Conservation (phyloP, 805 yeast genomes). For the Lipomyces sp. region DNA sequence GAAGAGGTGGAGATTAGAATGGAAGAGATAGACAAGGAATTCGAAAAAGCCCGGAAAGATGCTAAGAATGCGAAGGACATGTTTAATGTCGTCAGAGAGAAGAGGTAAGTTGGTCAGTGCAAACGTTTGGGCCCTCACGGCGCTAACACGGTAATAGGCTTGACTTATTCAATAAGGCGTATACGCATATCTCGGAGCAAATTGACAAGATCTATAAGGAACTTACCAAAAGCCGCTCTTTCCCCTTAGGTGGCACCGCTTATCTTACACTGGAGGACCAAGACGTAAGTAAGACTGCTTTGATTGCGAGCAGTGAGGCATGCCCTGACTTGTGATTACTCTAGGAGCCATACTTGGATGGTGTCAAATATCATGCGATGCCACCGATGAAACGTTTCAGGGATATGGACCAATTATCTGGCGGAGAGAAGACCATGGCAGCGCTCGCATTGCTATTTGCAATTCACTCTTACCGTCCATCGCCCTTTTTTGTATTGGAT, state of each 20-base stretch:
- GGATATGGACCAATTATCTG: constrained; percentile 88
- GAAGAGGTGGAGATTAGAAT: constrained; percentile 62
- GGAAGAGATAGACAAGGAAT: constrained; percentile 61
- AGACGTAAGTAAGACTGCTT: constrained; percentile 41
- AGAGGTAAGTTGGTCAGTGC: constrained; percentile 45
- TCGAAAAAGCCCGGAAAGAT: constrained; percentile 54
- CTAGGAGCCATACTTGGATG: constrained; percentile 72
- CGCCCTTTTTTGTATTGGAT: constrained; percentile 93
- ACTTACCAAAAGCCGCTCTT: constrained; percentile 65
- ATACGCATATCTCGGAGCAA: constrained; percentile 65
- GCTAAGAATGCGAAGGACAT: constrained; percentile 55
- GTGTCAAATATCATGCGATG: constrained; percentile 88
- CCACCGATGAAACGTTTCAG: constrained; percentile 93
- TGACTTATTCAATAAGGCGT: constrained; percentile 65
- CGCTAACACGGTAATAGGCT: constrained; percentile 27
- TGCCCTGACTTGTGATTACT: not conserved
- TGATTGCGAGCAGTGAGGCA: not conserved
- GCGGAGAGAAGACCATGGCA: constrained; percentile 96
- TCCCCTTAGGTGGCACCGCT: constrained; percentile 91
- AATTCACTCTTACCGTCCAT: constrained; percentile 82
- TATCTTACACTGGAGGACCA: constrained; percentile 80
- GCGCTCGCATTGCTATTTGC: constrained; percentile 91
- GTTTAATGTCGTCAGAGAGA: constrained; percentile 57
- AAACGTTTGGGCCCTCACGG: not conserved
- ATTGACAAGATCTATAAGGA: constrained; percentile 83